Conservation (phyloP, 306 rosid species). For the barrel medic (Medicago truncatula) region MtrunA17r5.0-ANR NC_053048.1:2441501-2442000, state of each 20-base stretch:
- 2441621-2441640: background rate
- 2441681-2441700: background rate
- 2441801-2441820: too few species aligned
- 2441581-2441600: background rate
- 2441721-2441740: background rate
- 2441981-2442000: too few species aligned
- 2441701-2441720: background rate
- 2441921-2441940: too few species aligned
- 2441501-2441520: background rate
- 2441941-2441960: too few species aligned
- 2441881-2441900: too few species aligned
- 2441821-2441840: too few species aligned
- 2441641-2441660: slow-evolving; percentile 6
- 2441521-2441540: background rate
- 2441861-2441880: too few species aligned
- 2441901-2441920: too few species aligned
- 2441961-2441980: too few species aligned
- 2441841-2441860: too few species aligned
- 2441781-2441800: too few species aligned
- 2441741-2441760: background rate
- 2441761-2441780: background rate
- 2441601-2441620: background rate
- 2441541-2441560: background rate
- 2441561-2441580: background rate
- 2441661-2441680: background rate